A percentile compares a stretch with the other conserved stretches of the same genome.
These are phyloP conservation scores for Metarhizium album DNA, from an alignment of 2,329 filamentous ascomycete genomes.

Conservation along the genomic window DNA sequence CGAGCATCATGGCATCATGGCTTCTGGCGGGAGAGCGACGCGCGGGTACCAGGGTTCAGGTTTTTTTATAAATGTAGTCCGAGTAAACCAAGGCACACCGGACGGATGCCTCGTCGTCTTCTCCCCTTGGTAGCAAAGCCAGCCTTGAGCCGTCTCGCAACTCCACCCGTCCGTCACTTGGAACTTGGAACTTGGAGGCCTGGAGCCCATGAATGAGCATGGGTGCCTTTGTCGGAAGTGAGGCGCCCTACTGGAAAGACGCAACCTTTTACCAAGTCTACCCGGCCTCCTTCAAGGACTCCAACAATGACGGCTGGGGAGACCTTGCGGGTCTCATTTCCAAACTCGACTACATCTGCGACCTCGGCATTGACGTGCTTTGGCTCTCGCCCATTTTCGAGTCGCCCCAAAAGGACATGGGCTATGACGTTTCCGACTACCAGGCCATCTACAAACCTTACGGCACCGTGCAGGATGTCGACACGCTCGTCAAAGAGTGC, in stretches of 20 bases:
- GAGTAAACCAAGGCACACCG: neutral
- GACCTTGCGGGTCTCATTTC: slow-evolving; percentile 55
- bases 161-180: neutral
- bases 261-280: slow-evolving; percentile 42
- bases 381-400: slow-evolving; percentile 36
- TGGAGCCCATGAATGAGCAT: no score
- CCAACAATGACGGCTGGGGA: slow-evolving; percentile 51
- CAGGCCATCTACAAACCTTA: slow-evolving; percentile 33
- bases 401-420: slow-evolving; percentile 48
- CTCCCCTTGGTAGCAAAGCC: neutral
- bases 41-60: no score
- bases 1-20: no score
- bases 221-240: neutral
- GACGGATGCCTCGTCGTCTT: neutral
- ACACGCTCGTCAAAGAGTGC: slow-evolving; percentile 46
- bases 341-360: slow-evolving; percentile 52
- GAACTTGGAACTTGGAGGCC: no score
- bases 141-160: neutral
- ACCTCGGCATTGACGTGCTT: slow-evolving; percentile 51
- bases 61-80: no score
- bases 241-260: slow-evolving; percentile 34
- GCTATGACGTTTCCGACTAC: slow-evolving; percentile 56
- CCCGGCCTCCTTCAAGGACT: slow-evolving; percentile 47
- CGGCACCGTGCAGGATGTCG: slow-evolving; percentile 54
- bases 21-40: no score